phyloP scores from a whole-genome alignment of 2,329 filamentous ascomycete genomes.

The Endothia cerciana region DNA sequence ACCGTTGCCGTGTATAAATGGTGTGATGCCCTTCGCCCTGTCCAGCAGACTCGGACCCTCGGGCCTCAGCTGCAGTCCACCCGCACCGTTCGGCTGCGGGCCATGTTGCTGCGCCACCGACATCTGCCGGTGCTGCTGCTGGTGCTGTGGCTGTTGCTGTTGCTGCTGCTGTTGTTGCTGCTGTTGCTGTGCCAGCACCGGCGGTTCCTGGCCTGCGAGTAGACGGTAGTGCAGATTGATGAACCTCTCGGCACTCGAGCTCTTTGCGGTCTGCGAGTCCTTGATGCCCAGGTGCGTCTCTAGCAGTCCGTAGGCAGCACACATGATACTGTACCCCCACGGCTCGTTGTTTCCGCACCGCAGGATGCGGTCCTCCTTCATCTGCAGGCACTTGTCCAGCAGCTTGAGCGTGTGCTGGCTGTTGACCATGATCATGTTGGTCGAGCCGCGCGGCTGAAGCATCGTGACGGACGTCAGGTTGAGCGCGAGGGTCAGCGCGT shows the following conservation, averaged over 20 bases:
- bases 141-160: conserved; percentile 33
- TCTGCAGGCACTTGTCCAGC: conserved; percentile 62
- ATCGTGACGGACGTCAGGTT: conserved; percentile 65
- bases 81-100: conserved; percentile 17
- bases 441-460: conserved; percentile 61
- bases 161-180: conserved; percentile 32
- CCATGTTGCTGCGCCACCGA: conserved; percentile 14
- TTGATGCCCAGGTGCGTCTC: conserved; percentile 63
- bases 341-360: conserved; percentile 67
- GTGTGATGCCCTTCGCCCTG: conserved; percentile 28
- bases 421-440: conserved; percentile 66
- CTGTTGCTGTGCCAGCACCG: conserved; percentile 39
- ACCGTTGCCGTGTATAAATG: conserved; percentile 17
- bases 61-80: conserved; percentile 15
- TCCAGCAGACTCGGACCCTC: conserved; percentile 27
- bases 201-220: conserved; percentile 56
- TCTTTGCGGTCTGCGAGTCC: conserved; percentile 60
- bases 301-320: conserved; percentile 60
- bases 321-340: conserved; percentile 68
- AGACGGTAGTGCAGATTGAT: conserved; percentile 62
- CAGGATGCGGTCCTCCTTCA: conserved; percentile 64
- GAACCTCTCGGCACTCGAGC: conserved; percentile 62
- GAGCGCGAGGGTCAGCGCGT: conserved; percentile 62
- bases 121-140: conserved; percentile 12
- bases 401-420: conserved; percentile 62